A percentile compares a stretch with the other conserved stretches of the same genome.
Conservation (phyloP, 2,329 filamentous ascomycete species). For the Penicillium sp. region DNA sequence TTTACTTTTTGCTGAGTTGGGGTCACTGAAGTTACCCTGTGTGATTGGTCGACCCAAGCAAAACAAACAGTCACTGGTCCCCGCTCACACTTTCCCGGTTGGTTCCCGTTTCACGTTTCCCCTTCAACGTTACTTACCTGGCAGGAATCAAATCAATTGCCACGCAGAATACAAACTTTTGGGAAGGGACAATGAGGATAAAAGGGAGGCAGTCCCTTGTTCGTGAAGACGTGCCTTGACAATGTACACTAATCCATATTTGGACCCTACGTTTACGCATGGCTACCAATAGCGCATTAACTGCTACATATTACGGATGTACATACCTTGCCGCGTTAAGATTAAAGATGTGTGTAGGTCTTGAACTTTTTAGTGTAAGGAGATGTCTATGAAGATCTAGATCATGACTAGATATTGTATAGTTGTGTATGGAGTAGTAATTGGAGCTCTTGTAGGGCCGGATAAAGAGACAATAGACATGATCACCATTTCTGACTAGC, state of each 20-base stretch:
- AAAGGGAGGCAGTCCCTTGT: constrained; percentile 5
- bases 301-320: not conserved
- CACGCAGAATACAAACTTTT: no score
- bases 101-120: not conserved
- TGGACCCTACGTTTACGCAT: not conserved
- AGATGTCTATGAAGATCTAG: not conserved
- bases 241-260: constrained; percentile 4
- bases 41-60: constrained; percentile 21
- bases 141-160: not conserved
- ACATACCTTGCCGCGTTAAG: not conserved
- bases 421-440: no score
- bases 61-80: constrained; percentile 23
- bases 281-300: not conserved
- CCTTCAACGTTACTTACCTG: not conserved
- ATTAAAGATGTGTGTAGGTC: not conserved
- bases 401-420: not conserved
- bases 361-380: not conserved
- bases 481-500: no score
- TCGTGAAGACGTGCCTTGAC: not conserved
- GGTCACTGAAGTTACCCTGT: constrained; percentile 11
- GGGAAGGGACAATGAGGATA: not conserved
- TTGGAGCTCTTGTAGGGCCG: no score
- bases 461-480: no score
- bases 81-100: constrained; percentile 1
- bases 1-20: constrained; percentile 28